Percentiles rank a stretch among this genome's conserved stretches.
Conservation (phyloP, 2,329 filamentous ascomycete genomes). For the Penicillium thymicola region DNA sequence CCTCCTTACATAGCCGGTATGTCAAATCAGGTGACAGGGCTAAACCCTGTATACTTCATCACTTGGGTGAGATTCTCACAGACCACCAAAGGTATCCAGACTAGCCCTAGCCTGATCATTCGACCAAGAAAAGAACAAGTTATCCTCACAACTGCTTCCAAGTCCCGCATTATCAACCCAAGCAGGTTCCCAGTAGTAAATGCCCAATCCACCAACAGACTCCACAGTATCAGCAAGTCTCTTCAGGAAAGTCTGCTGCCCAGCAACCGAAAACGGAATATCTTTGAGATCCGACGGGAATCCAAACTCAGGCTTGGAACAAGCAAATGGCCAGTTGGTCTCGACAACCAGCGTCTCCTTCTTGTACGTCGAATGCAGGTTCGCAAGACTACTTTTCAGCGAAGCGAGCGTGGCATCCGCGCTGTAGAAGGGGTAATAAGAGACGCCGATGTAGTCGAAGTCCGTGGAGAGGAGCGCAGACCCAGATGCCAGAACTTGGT, state of each 20-base stretch:
- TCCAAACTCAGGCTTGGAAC: constrained; percentile 54
- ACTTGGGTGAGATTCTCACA: constrained; percentile 31
- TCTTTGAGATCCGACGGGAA: constrained; percentile 60
- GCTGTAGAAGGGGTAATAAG: constrained; percentile 71
- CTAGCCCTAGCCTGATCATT: constrained; percentile 56
- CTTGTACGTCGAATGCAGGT: constrained; percentile 59
- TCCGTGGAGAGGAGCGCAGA: constrained; percentile 50
- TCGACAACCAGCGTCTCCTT: constrained; percentile 69
- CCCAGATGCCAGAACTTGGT: constrained; percentile 52
- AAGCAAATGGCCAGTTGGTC: constrained; percentile 66
- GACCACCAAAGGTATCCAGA: constrained; percentile 53
- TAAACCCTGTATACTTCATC: background rate
- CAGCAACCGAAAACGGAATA: constrained; percentile 62
- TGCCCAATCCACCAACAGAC: constrained; percentile 54
- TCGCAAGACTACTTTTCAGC: constrained; percentile 55
- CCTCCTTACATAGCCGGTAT: background rate
- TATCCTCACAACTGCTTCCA: constrained; percentile 64
- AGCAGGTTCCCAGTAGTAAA: constrained; percentile 73
- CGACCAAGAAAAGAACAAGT: constrained; percentile 57
- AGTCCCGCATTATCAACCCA: constrained; percentile 65
- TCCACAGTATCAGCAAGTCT: constrained; percentile 57
- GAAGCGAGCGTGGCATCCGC: constrained; percentile 56
- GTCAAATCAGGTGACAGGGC: background rate
- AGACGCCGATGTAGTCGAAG: constrained; percentile 70
- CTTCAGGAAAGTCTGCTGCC: constrained; percentile 62